Percentiles rank a stretch among this genome's conserved stretches.
phyloP scores from a whole-genome alignment of 306 rosid genomes.

The Biancaea sappan region DNA sequence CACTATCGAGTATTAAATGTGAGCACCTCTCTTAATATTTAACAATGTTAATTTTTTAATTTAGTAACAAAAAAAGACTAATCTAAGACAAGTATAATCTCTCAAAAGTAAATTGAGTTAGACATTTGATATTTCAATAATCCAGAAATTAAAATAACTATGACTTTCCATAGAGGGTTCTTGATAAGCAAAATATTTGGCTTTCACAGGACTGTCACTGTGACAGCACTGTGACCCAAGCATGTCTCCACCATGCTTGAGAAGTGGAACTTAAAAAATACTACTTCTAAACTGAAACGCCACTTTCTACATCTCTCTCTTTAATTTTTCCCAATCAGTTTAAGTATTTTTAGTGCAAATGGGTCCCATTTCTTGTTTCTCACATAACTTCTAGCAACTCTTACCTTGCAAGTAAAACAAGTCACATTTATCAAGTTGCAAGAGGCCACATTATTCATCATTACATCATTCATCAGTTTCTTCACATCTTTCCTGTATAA shows the following conservation, averaged over 20 bases:
- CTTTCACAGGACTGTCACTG: neutral
- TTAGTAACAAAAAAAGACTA: no score
- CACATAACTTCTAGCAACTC: constrained; percentile 4
- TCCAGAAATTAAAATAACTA: no score
- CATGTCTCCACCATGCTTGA: neutral
- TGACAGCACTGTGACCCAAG: neutral
- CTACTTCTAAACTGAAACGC: neutral
- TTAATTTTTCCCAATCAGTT: no score
- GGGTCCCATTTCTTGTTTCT: neutral
- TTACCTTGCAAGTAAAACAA: constrained; percentile 38
- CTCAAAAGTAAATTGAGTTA: no score
- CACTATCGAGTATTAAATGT: no score
- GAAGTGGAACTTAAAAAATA: neutral
- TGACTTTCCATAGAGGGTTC: no score
- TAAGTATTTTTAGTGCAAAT: neutral
- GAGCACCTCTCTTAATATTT: no score
- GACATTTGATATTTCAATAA: no score
- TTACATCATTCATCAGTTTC: neutral
- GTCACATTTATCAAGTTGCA: constrained; percentile 17
- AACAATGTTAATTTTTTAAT: no score
- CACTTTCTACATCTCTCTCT: no score
- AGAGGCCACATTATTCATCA: neutral
- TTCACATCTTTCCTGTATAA: neutral
- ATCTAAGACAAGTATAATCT: no score
- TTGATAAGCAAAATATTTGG: no score